Conservation (phyloP, 805 yeast species). For the Clavispora vitiphila region DNA sequence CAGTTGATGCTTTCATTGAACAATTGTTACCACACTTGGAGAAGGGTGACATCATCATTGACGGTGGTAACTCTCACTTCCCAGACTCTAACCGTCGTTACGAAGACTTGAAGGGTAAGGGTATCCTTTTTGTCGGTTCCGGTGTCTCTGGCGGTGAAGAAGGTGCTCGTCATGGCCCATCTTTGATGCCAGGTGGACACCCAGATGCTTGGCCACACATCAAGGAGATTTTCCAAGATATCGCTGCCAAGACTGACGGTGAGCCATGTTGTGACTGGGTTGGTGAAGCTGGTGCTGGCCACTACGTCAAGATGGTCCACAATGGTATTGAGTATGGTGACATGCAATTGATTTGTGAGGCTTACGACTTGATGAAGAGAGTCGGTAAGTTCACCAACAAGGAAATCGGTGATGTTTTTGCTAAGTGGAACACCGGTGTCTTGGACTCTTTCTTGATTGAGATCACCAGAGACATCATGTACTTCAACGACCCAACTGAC, state of each 20-base stretch:
- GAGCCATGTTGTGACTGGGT: constrained; percentile 99
- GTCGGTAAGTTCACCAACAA: constrained; percentile 84
- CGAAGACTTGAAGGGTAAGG: constrained; percentile 82
- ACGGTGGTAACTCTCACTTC: constrained; percentile 99
- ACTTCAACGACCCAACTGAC: constrained; percentile 77
- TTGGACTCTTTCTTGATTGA: constrained; percentile 95
- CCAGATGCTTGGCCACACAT: constrained; percentile 98
- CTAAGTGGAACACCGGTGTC: constrained; percentile 95
- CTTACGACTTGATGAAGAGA: constrained; percentile 93
- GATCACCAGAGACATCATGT: constrained; percentile 92
- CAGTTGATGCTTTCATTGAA: constrained; percentile 88
- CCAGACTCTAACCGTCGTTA: constrained; percentile 97
- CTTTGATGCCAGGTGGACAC: constrained; percentile 99
- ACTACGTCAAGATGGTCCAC: constrained; percentile 99
- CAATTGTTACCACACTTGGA: constrained; percentile 89
- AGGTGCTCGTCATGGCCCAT: constrained; percentile 99
- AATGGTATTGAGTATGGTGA: constrained; percentile 99
- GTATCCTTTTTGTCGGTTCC: constrained; percentile 90
- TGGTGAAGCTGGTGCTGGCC: constrained; percentile 99
- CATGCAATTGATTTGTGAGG: constrained; percentile 98
- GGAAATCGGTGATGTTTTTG: constrained; percentile 91
- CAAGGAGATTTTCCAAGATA: constrained; percentile 92
- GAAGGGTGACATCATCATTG: constrained; percentile 96
- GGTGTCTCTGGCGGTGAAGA: constrained; percentile 99
- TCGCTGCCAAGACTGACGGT: constrained; percentile 94